Evolutionary conservation across 208 protist species (phyloP).

Genomic region (Crithidia expoeki): DNA sequence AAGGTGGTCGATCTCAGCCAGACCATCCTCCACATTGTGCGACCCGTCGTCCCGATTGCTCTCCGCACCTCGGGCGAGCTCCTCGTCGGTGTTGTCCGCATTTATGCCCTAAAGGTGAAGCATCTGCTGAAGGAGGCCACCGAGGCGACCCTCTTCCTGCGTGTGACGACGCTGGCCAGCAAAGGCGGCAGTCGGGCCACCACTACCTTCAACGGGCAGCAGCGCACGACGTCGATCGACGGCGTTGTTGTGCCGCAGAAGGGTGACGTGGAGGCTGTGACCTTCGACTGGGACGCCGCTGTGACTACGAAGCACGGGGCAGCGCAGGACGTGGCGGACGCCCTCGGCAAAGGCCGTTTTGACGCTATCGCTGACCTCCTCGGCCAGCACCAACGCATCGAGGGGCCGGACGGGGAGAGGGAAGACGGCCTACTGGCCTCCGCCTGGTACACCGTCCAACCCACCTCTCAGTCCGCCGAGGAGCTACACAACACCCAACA

Average conservation of each 20-base stretch:
- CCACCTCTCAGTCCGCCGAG: slow-evolving; percentile 60
- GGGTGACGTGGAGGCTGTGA: slow-evolving; percentile 81
- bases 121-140: slow-evolving; percentile 88
- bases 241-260: slow-evolving; percentile 57
- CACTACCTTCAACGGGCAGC: slow-evolving; percentile 15
- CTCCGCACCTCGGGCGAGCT: slow-evolving; percentile 96
- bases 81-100: slow-evolving; percentile 96
- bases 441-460: slow-evolving; percentile 85
- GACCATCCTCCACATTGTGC: slow-evolving; percentile 92
- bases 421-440: slow-evolving; percentile 50
- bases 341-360: slow-evolving; percentile 69
- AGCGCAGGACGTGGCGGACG: slow-evolving; percentile 47
- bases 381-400: slow-evolving; percentile 24
- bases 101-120: slow-evolving; percentile 95
- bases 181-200: slow-evolving; percentile 25
- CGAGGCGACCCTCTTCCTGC: slow-evolving; percentile 79
- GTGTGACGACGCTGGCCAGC: slow-evolving; percentile 52
- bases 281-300: slow-evolving; percentile 64
- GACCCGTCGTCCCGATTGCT: slow-evolving; percentile 94
- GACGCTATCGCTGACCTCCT: slow-evolving; percentile 84
- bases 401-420: slow-evolving; percentile 15
- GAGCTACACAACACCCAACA: slow-evolving; percentile 67
- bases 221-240: slow-evolving; percentile 47
- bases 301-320: slow-evolving; percentile 26
- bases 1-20: slow-evolving; percentile 92